Conservation (phyloP, 2,329 filamentous ascomycete species). For the Fusarium sp. region DNA sequence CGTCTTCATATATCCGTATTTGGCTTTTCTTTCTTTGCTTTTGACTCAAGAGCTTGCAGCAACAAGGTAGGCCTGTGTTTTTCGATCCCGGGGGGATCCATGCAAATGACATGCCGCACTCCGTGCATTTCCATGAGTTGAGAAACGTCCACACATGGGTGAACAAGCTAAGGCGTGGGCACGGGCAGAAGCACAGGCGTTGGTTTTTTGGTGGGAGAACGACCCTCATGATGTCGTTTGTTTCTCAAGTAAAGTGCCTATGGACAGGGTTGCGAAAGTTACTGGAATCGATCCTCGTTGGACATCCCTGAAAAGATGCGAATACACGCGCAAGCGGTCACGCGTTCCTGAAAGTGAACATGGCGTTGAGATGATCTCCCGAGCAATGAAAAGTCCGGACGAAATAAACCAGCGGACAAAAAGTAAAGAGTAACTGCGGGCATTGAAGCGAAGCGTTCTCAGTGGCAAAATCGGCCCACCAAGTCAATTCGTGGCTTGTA, state of each 20-base stretch:
- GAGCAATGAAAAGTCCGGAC: constrained; percentile 3
- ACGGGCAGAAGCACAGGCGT: background rate
- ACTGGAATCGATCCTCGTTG: constrained; percentile 14
- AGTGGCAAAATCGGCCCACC: constrained; percentile 7
- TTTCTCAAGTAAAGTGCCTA: constrained; percentile 11
- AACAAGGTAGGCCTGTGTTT: constrained; percentile 10
- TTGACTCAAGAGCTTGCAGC: background rate
- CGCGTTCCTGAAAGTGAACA: background rate
- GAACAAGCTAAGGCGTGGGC: background rate
- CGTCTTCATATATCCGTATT: background rate
- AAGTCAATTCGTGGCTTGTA: constrained; percentile 1
- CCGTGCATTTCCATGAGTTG: constrained; percentile 4
- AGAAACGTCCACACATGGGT: constrained; percentile 9
- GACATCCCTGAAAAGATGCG: constrained; percentile 2
- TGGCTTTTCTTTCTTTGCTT: background rate
- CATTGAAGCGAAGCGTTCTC: background rate
- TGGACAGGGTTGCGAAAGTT: constrained; percentile 11
- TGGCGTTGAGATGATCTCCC: background rate
- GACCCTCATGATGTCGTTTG: constrained; percentile 23
- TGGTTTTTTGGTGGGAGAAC: constrained; percentile 1
- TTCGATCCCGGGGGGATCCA: constrained; percentile 24
- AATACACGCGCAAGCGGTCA: constrained; percentile 7
- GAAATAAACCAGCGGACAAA: background rate
- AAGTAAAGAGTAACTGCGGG: background rate
- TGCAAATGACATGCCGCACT: constrained; percentile 18